Evolutionary conservation across 192 early-diverging fungal genomes (phyloP).

Genomic region (Coemansia sp.): DNA sequence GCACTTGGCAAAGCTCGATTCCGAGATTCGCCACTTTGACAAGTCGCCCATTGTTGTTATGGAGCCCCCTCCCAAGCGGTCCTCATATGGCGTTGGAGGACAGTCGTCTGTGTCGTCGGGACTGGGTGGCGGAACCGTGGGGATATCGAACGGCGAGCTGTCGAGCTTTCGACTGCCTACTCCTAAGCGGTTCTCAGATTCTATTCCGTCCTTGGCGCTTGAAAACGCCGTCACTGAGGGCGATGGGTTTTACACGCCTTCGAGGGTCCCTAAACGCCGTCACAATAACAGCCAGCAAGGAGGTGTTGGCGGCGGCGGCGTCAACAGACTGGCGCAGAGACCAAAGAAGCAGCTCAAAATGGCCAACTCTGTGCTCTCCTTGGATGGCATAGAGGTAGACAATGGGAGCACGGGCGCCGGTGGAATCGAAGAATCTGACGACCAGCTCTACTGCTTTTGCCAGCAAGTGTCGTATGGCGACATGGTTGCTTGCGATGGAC

Average conservation of each 20-base stretch:
- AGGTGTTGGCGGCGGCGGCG: not conserved
- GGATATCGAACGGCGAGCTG: slow-evolving; percentile 47
- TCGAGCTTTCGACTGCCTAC: slow-evolving; percentile 25
- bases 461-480: slow-evolving; percentile 60
- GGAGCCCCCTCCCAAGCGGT: not conserved
- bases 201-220: slow-evolving; percentile 19
- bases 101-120: not conserved
- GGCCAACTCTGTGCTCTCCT: slow-evolving; percentile 34
- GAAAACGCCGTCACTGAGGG: slow-evolving; percentile 16
- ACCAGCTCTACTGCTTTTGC: slow-evolving; percentile 60
- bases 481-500: slow-evolving; percentile 60
- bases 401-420: slow-evolving; percentile 5
- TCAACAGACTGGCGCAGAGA: slow-evolving; percentile 13
- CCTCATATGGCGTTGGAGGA: not conserved
- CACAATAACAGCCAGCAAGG: slow-evolving; percentile 6
- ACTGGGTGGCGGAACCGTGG: slow-evolving; percentile 15
- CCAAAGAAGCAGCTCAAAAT: slow-evolving; percentile 52
- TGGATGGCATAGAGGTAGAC: slow-evolving; percentile 50
- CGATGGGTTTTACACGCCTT: slow-evolving; percentile 44
- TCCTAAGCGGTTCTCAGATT: slow-evolving; percentile 34
- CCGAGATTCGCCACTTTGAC: slow-evolving; percentile 51
- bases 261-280: slow-evolving; percentile 37
- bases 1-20: slow-evolving; percentile 43
- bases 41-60: slow-evolving; percentile 24
- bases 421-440: slow-evolving; percentile 56